Evolutionary conservation across 495 filamentous ascomycete genomes (phyloP), one percentile per base, ranked within the genome.

Genomic region (Cercophora samala): DNA sequence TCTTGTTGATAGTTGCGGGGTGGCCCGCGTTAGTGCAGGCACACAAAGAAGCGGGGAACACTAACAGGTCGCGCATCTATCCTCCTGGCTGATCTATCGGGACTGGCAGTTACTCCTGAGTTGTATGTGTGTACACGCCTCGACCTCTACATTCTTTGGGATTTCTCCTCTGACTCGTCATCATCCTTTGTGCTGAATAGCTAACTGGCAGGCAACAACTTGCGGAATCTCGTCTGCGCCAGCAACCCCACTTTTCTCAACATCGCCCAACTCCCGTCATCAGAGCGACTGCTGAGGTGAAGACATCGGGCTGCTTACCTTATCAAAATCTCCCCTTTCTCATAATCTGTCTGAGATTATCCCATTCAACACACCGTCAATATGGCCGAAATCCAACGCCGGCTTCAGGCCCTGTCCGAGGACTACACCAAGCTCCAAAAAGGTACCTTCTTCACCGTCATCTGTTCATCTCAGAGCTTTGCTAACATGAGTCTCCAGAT

Each of bases 371-470:
- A 25, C 25, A 46, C 11, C 6, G 37, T 32, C 8, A 72, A 52
- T 61, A 84, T 86, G 84, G 81, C 82, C 63, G 78, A 84, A 21
- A 65, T 79, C 29, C 84, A 86, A 67, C 77, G 77, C 25, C 88
- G 75, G 69, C 85, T 97, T 24, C 95, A 97, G 78, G 81, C 82
- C 26, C 87, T 97, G 37, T 90, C 92, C 5, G 93, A 97, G 46
- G 90, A 97, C 64, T 98, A 89, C 75, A 89, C 93, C 71, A 89
- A 89, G 71, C 78, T 97, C 24, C 92, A 98, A 78, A 88, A 87
- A 78, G 92, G 93, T 92, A 74, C 59, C 68, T 67, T 2, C 22
- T 19, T 52, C 11, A 24, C 26, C 21, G 17, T 15, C 19, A 29
- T 15, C n/a, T 8, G 19, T 0, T 51, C 1, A 17, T 3, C 17